Evolutionary conservation across 2,329 filamentous ascomycete genomes (phyloP).

Genomic region (Venturia asperata): DNA sequence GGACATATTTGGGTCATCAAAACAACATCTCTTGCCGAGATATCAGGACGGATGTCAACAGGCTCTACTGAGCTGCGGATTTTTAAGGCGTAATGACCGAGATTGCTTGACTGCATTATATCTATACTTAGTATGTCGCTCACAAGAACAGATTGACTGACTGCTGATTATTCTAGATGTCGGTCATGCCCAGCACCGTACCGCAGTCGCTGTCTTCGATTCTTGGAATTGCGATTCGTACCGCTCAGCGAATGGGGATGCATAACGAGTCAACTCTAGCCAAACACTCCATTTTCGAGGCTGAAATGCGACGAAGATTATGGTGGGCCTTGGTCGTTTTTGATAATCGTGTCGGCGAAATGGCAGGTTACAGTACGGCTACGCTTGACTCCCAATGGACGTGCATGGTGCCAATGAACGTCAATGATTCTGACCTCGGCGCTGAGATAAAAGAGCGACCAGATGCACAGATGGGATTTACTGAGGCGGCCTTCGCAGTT

Average conservation of each 20-base stretch:
- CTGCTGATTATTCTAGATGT: constrained; percentile 41
- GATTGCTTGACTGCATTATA: constrained; percentile 46
- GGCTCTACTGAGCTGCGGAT: constrained; percentile 38
- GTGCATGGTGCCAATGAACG: constrained; percentile 45
- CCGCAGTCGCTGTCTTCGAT: constrained; percentile 55
- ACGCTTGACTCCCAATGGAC: constrained; percentile 24
- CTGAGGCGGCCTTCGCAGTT: constrained; percentile 45
- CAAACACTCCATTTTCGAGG: constrained; percentile 49
- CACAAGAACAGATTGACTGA: constrained; percentile 17
- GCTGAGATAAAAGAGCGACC: constrained; percentile 39
- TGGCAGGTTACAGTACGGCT: constrained; percentile 38
- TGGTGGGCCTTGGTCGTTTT: constrained; percentile 57
- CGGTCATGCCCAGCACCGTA: constrained; percentile 52
- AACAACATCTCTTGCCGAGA: constrained; percentile 33
- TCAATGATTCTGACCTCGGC: constrained; percentile 46
- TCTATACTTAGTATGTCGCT: constrained; percentile 45
- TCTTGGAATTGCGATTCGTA: constrained; percentile 54
- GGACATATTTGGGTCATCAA: constrained; percentile 32
- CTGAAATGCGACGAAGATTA: constrained; percentile 53
- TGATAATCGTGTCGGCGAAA: constrained; percentile 49
- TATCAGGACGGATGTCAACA: constrained; percentile 43
- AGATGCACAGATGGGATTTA: constrained; percentile 35
- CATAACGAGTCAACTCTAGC: constrained; percentile 51
- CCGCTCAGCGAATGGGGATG: constrained; percentile 54
- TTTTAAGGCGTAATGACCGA: constrained; percentile 37